Percentiles rank a stretch among this genome's conserved stretches.
Evolutionary conservation across 305 asterid species (phyloP).

Genomic region (Petunia hybrid): DNA sequence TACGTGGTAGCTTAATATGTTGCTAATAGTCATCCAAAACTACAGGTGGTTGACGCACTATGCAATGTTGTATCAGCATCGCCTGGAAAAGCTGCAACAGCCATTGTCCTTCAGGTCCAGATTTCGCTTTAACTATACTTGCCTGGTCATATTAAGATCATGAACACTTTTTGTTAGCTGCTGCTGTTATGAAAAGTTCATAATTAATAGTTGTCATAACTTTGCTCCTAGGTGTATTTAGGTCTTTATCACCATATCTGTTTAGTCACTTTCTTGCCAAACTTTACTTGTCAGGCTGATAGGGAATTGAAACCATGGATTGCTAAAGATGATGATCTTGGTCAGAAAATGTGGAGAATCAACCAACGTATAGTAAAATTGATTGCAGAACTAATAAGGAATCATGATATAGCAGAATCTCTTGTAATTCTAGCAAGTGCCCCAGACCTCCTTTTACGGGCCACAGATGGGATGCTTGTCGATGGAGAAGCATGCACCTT

Average conservation of each 20-base stretch:
- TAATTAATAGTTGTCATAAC: slow-evolving; percentile 20
- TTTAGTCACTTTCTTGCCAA: slow-evolving; percentile 53
- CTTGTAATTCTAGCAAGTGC: slow-evolving; percentile 86
- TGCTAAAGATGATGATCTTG: slow-evolving; percentile 90
- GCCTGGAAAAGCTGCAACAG: slow-evolving; percentile 97
- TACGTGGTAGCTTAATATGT: background rate
- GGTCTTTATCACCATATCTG: slow-evolving; percentile 32
- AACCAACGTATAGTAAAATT: slow-evolving; percentile 92
- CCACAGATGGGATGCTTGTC: slow-evolving; percentile 97
- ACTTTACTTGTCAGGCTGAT: slow-evolving; percentile 84
- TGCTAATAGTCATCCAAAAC: background rate
- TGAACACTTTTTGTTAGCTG: slow-evolving; percentile 24
- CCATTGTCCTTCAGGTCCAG: slow-evolving; percentile 95
- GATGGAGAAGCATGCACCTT: slow-evolving; percentile 99
- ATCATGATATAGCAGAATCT: slow-evolving; percentile 87
- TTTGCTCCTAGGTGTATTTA: slow-evolving; percentile 23
- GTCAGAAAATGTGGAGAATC: slow-evolving; percentile 92
- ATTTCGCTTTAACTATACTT: slow-evolving; percentile 57
- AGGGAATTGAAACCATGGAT: slow-evolving; percentile 96
- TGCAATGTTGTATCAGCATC: slow-evolving; percentile 95
- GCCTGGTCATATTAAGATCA: background rate
- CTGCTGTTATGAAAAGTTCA: background rate
- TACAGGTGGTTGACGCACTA: slow-evolving; percentile 95
- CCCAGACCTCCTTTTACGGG: slow-evolving; percentile 92
- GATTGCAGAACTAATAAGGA: slow-evolving; percentile 93